phyloP scores from a whole-genome alignment of 768 basidiomycete species.

The Nidularia pulvinata region DNA sequence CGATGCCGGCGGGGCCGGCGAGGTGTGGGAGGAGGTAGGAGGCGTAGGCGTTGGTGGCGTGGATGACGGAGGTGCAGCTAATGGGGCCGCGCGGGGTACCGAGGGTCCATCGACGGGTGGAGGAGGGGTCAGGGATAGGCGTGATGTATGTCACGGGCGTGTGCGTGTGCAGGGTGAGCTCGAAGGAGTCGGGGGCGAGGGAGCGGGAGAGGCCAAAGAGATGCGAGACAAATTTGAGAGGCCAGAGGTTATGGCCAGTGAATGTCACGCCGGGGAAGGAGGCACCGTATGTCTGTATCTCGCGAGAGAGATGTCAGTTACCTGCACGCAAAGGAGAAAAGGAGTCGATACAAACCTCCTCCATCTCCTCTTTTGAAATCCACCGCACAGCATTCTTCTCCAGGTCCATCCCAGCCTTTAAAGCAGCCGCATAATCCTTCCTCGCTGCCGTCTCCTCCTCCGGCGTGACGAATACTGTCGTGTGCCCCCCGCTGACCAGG shows the following conservation, averaged over 20 bases:
- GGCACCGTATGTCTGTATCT: slow-evolving; percentile 37
- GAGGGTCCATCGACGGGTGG: slow-evolving; percentile 46
- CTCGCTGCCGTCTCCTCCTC: slow-evolving; percentile 34
- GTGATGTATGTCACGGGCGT: slow-evolving; percentile 62
- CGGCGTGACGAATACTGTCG: slow-evolving; percentile 45
- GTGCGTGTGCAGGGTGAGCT: slow-evolving; percentile 66
- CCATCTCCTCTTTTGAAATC: slow-evolving; percentile 44
- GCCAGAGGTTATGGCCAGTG: slow-evolving; percentile 73
- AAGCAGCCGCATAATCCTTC: slow-evolving; percentile 53
- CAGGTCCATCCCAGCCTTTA: slow-evolving; percentile 47
- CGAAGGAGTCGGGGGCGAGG: slow-evolving; percentile 21
- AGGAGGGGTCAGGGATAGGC: slow-evolving; percentile 6
- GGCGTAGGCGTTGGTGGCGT: slow-evolving; percentile 88
- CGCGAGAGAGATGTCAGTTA: not conserved
- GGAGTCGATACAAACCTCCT: slow-evolving; percentile 31
- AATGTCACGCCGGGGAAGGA: slow-evolving; percentile 49
- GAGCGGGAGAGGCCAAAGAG: slow-evolving; percentile 46
- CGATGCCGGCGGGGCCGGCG: slow-evolving; percentile 48
- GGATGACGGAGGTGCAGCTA: slow-evolving; percentile 64
- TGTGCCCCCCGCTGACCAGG: slow-evolving; percentile 56
- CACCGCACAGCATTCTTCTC: slow-evolving; percentile 31
- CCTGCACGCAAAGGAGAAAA: not conserved
- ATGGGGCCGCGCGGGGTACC: slow-evolving; percentile 69
- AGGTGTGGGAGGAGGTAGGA: slow-evolving; percentile 77
- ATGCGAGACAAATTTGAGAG: slow-evolving; percentile 76